Base-by-base conservation (phyloP, 305 asterid genomes). In the Vinca major region DNA sequence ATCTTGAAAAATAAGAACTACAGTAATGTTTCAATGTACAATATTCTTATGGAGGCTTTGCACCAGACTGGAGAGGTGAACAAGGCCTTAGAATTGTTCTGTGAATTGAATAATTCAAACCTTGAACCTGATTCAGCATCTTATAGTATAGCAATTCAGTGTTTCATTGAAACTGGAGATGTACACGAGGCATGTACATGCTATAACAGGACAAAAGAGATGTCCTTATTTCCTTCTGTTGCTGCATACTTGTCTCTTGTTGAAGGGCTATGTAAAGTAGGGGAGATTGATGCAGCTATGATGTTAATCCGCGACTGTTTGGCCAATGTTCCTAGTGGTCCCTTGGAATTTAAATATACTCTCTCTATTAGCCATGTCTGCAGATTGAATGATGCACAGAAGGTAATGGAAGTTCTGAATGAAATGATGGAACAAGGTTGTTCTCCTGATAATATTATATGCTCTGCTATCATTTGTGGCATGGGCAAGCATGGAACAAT, bases 401-500 rank as follows among this genome's bases (percentile, higher is more conserved):
- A 86, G 82, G 75, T 90, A 44, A 76, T 85, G 72, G 89, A 77
- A 57, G 88, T 85, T 68, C 62, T 90, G 61, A 80, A 84, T 68
- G 98, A 92, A 73, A 85, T 92, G 96, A 75, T 75, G 19, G 88
- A 88, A 70, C 83, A 85, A 71, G 90, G 87, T 62, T 83, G 71
- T 66, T 52, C 66, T 66, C 87, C 83, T 14, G 82, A 64, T 75
- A 69, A 71, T 65, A 62, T 79, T 74, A 79, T 72, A 20, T 83
- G 71, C 61, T 76, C 85, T 47, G 90, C 90, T 66, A 65, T 90
- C 40, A 85, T 90, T 9, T 92, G 58, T 47, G 97, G 98, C 14
- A 86, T 90, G 91, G 83, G 92, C 80, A 85, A 76, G 77, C 85
- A 88, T 56, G 98, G 98, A 63, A 88, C 88, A n/a, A 79, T 88